Evolutionary conservation across 176 grass and related monocot species (phyloP), one percentile per base, ranked within the genome.

Genomic region (Avena atlantica): DNA sequence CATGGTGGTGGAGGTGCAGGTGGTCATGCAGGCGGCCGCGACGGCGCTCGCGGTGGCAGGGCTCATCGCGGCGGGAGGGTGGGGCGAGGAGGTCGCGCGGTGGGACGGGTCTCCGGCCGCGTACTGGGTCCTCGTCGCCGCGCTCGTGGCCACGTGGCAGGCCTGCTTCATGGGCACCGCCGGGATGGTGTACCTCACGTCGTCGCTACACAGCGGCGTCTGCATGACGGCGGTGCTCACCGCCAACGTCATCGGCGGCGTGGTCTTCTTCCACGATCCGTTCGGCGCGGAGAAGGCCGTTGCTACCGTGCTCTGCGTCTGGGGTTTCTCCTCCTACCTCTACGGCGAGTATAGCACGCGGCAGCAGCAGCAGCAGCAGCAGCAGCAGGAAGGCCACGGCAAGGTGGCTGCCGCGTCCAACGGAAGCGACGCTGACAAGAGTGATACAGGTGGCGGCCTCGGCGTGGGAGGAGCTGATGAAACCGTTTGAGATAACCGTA

Each of bases 121-220:
- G 61, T 99, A 96, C 85, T 99, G 94, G 92, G 80, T 50, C 34
- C 74, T 89, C 83, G 64, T 97, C 47, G 62, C 19, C 4, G 85
- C 94, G 42, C 87, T 92, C 47, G 91, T 94, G 37, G 81, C 84
- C 1, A 90, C 80, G 44, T 99, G 97, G 97, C 97, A 99, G 83
- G 81, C 95, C n/a, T 93, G 94, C 87, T 99, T 99, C 86, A 90
- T 99, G 89, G 94, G 94, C 51, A 99, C 94, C 4, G 94, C 94
- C 0, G 93, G 93, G 70, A 90, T 92, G 96, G 88, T 98, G 57
- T 98, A 94, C 85, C 89, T 96, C 4, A 98, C 92, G 51, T 91
- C 96, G 61, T 96, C 96, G 29, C 90, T 98, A 48, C 90, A 95
- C 88, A 95, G 96, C 75, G 96, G 93, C 62, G 93, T 98, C 69